Evolutionary conservation across 2,329 filamentous ascomycete species (phyloP).

Genomic region (Calonectria pauciramosa): DNA sequence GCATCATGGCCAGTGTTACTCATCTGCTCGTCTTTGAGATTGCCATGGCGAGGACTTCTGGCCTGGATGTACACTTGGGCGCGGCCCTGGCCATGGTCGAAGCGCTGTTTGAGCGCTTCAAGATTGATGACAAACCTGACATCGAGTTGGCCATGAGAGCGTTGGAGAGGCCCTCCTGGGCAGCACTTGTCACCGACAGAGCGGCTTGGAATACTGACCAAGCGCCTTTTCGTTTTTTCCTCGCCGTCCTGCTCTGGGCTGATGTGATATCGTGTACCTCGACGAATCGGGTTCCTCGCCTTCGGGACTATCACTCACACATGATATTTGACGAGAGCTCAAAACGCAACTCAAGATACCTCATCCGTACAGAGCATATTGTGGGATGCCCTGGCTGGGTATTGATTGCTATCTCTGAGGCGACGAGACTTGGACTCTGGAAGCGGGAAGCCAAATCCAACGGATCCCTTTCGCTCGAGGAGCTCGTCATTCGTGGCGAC

Average conservation of each 20-base stretch:
- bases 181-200: not conserved
- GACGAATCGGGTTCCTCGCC: not conserved
- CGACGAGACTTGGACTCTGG: not conserved
- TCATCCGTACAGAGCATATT: not conserved
- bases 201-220: constrained; percentile 51
- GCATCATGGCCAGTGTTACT: constrained; percentile 2
- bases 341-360: not conserved
- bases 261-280: constrained; percentile 31
- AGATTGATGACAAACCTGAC: not conserved
- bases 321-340: constrained; percentile 1
- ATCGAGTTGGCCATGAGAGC: not conserved
- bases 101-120: not conserved
- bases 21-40: constrained; percentile 19
- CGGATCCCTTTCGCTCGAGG: not conserved
- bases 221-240: constrained; percentile 53
- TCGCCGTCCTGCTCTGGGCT: constrained; percentile 48
- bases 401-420: not conserved
- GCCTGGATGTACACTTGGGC: constrained; percentile 7
- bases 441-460: not conserved
- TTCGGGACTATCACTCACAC: not conserved
- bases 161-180: not conserved
- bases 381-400: constrained; percentile 28
- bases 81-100: constrained; percentile 1
- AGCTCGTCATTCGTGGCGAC: not conserved
- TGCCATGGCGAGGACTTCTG: constrained; percentile 9